phyloP scores from a whole-genome alignment of 768 basidiomycete species.

The Cystofilobasidium ferigula region DNA sequence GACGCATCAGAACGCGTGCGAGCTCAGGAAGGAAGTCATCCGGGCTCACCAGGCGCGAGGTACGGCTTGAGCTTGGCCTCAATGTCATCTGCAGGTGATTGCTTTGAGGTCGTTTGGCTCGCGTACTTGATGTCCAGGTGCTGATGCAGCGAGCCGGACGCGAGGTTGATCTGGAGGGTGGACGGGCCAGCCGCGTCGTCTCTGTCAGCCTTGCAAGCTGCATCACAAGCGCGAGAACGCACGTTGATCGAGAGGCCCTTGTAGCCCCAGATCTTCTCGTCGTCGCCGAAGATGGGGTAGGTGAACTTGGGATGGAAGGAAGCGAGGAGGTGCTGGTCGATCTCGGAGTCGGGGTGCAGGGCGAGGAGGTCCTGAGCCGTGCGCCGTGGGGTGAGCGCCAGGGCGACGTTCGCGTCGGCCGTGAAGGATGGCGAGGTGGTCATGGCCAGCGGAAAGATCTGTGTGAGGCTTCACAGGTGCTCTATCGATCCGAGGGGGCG shows the following conservation, averaged over 20 bases:
- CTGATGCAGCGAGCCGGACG: slow-evolving; percentile 74
- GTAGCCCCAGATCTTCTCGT: slow-evolving; percentile 94
- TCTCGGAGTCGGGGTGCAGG: background rate
- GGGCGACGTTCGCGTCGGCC: slow-evolving; percentile 28
- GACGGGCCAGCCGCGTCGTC: background rate
- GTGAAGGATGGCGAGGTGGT: background rate
- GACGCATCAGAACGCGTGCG: background rate
- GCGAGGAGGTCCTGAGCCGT: background rate
- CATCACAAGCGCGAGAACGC: slow-evolving; percentile 31
- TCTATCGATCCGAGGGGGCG: background rate
- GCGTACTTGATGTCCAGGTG: slow-evolving; percentile 61
- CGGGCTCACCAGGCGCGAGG: slow-evolving; percentile 56
- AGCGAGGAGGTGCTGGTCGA: slow-evolving; percentile 33
- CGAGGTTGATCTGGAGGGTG: slow-evolving; percentile 56
- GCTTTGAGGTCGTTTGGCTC: slow-evolving; percentile 49
- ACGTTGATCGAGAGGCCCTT: slow-evolving; percentile 73
- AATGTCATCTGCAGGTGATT: slow-evolving; percentile 67
- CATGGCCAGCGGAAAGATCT: background rate
- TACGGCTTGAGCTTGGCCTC: slow-evolving; percentile 63
- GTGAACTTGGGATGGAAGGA: slow-evolving; percentile 81
- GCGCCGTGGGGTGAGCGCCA: slow-evolving; percentile 12
- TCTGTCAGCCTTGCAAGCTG: background rate
- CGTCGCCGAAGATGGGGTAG: slow-evolving; percentile 93
- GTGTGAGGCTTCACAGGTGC: no score
- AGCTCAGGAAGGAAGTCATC: background rate